A percentile compares a stretch with the other conserved stretches of the same genome.
phyloP scores from a whole-genome alignment of 345 rosid genomes.

The Theobroma cacao region DNA sequence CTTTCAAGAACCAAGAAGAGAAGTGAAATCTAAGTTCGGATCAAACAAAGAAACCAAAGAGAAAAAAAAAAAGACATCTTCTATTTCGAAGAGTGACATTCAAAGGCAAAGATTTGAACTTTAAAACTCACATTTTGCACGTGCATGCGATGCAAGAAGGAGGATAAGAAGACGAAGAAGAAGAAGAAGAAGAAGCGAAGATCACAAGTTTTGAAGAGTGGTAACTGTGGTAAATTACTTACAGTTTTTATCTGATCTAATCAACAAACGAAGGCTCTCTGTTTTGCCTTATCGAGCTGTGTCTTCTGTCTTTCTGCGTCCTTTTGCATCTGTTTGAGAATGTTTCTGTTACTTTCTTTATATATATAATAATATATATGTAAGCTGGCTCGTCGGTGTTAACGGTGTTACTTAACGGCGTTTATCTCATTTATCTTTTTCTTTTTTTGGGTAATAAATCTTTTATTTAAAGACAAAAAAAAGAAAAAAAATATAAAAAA shows the following conservation, averaged over 20 bases:
- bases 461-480: not conserved
- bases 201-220: not conserved
- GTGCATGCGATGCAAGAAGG: not conserved
- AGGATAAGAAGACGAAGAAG: too few relatives aligned
- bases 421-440: conserved; percentile 5
- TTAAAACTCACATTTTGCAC: not conserved
- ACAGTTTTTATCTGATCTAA: conserved; percentile 44
- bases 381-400: conserved; percentile 51
- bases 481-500: not conserved
- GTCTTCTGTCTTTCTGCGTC: not conserved
- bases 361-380: conserved; percentile 16
- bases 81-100: not conserved
- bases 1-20: not conserved
- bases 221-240: conserved; percentile 28
- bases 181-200: conserved; percentile 18
- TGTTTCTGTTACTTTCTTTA: conserved; percentile 29
- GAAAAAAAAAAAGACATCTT: not conserved
- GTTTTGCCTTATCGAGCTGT: conserved; percentile 14
- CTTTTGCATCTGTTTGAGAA: conserved; percentile 20
- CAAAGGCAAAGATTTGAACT: conserved; percentile 2
- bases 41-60: not conserved
- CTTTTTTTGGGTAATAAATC: not conserved
- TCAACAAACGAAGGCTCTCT: conserved; percentile 18
- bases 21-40: not conserved
- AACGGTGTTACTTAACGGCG: conserved; percentile 54